A percentile compares a stretch with the other conserved stretches of the same genome.
These are phyloP conservation scores for Avicennia marina DNA, from an alignment of 257 asterid genomes.

Conservation along the genomic window DNA sequence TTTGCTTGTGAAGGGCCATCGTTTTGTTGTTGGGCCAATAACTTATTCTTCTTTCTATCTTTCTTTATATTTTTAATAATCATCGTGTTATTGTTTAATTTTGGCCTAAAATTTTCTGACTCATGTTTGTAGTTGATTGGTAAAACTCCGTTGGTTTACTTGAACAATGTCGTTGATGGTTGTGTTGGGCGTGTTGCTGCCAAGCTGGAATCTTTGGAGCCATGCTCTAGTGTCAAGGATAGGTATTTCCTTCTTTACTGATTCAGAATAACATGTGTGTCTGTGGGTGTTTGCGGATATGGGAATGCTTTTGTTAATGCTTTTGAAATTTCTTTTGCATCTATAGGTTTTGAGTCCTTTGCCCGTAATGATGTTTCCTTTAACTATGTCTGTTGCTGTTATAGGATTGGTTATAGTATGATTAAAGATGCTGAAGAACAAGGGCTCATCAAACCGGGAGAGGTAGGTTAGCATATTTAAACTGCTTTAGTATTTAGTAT, in stretches of 20 bases:
- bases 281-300: neutral
- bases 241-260: constrained; percentile 18
- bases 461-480: constrained; percentile 26
- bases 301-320: neutral
- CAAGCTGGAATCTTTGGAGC: constrained; percentile 43
- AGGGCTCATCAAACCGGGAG: constrained; percentile 45
- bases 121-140: constrained; percentile 45
- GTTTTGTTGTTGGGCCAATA: too few species aligned
- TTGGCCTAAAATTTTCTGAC: too few species aligned
- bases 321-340: neutral
- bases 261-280: neutral
- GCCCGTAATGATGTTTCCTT: neutral
- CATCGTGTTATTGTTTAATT: too few species aligned
- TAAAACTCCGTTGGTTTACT: constrained; percentile 39
- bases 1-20: too few species aligned
- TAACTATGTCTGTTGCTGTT: neutral
- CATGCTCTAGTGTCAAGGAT: constrained; percentile 47
- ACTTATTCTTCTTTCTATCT: too few species aligned
- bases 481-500: neutral
- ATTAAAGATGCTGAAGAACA: constrained; percentile 47
- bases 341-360: neutral
- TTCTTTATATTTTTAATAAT: too few species aligned
- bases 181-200: constrained; percentile 41
- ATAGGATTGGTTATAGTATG: constrained; percentile 52
- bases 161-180: constrained; percentile 43